These are phyloP conservation scores for Nicotiana undulata DNA, from an alignment of 257 asterid genomes.

Conservation along the genomic window DNA sequence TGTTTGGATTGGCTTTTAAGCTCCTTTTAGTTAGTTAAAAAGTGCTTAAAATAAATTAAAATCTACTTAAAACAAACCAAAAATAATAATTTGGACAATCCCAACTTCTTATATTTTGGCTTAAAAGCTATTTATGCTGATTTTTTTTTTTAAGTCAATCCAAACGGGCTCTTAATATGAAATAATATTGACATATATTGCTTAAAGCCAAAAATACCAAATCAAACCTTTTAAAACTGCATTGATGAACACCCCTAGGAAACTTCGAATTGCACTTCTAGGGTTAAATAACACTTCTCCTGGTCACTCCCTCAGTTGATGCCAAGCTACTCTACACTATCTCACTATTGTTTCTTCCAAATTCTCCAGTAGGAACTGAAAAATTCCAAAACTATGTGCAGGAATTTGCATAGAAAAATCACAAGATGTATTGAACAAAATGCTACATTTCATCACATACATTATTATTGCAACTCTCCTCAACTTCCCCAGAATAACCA, in stretches of 20 bases:
- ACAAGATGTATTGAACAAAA: not conserved
- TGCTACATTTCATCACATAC: not conserved
- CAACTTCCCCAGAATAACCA: not conserved
- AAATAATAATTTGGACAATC: too few species aligned
- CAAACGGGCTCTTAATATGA: too few species aligned
- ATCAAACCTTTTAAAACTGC: not conserved
- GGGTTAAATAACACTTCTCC: not conserved
- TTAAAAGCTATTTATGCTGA: too few species aligned
- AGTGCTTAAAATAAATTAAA: too few species aligned
- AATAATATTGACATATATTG: too few species aligned
- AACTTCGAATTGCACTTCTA: not conserved
- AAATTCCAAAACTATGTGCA: constrained; percentile 2
- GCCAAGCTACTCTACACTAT: not conserved
- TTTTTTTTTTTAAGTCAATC: too few species aligned
- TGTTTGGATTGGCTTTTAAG: too few species aligned
- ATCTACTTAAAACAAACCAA: too few species aligned
- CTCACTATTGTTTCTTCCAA: not conserved
- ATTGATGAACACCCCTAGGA: not conserved
- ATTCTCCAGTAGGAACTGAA: not conserved
- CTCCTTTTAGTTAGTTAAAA: too few species aligned
- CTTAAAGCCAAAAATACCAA: too few species aligned
- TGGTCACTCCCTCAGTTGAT: not conserved
- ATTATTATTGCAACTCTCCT: constrained; percentile 4
- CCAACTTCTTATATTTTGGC: too few species aligned
- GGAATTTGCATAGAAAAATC: not conserved